phyloP scores from a whole-genome alignment of 768 basidiomycete species.

The Suillus fuscotomentosus region DNA sequence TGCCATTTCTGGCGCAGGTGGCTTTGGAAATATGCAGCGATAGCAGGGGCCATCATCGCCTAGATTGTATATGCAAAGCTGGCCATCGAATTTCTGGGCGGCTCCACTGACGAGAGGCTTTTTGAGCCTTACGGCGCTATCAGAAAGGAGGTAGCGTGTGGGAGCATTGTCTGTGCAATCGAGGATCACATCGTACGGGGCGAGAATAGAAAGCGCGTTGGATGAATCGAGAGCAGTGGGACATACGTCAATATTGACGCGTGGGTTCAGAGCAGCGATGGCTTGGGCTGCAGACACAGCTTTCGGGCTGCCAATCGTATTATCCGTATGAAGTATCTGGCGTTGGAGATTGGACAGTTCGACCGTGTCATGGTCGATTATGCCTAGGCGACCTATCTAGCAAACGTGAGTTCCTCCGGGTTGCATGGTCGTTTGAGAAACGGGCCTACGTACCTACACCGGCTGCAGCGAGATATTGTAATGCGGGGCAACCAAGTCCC shows the following conservation, averaged over 20 bases:
- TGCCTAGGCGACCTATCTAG: constrained; percentile 69
- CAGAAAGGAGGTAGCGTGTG: constrained; percentile 91
- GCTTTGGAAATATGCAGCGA: constrained; percentile 86
- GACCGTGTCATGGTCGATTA: constrained; percentile 87
- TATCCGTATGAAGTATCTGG: constrained; percentile 84
- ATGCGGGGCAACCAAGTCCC: constrained; percentile 91
- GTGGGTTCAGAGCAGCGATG: constrained; percentile 50
- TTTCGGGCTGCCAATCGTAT: constrained; percentile 73
- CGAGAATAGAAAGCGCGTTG: constrained; percentile 65
- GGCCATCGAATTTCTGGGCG: constrained; percentile 83
- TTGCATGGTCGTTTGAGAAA: background rate
- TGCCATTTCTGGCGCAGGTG: constrained; percentile 59
- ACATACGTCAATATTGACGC: constrained; percentile 57
- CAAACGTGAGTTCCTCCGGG: constrained; percentile 7
- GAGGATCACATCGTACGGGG: constrained; percentile 71
- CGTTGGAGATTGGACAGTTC: constrained; percentile 89
- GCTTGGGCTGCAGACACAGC: constrained; percentile 77
- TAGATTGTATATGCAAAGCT: constrained; percentile 74
- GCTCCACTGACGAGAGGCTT: constrained; percentile 92
- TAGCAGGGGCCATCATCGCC: constrained; percentile 82
- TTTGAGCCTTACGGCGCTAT: constrained; percentile 70
- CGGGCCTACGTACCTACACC: constrained; percentile 70
- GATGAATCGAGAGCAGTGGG: constrained; percentile 53
- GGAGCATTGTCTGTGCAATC: constrained; percentile 96
- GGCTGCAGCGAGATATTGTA: constrained; percentile 91